A percentile compares a stretch with the other conserved stretches of the same genome.
Evolutionary conservation across 2,329 filamentous ascomycete genomes (phyloP).

Genomic region (Fusarium sp.): DNA sequence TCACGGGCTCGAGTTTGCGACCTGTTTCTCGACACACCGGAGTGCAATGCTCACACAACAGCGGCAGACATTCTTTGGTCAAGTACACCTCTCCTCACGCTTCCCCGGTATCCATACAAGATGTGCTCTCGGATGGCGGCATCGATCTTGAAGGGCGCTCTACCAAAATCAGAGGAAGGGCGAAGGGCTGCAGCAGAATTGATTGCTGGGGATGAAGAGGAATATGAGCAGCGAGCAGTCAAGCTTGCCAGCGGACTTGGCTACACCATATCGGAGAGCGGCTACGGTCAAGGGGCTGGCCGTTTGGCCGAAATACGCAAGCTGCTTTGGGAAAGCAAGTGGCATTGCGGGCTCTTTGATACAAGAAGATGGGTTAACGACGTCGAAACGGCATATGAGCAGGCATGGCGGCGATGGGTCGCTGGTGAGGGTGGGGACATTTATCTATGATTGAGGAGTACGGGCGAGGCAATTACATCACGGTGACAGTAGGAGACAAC

Average conservation of each 20-base stretch:
- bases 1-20: constrained; percentile 92
- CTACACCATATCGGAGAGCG: constrained; percentile 65
- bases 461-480: constrained; percentile 2
- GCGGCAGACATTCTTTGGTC: constrained; percentile 97
- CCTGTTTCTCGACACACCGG: constrained; percentile 95
- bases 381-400: constrained; percentile 88
- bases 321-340: constrained; percentile 86
- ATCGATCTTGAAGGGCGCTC: constrained; percentile 89
- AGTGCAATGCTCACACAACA: constrained; percentile 98
- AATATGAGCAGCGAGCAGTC: constrained; percentile 87
- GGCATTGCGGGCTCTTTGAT: constrained; percentile 90
- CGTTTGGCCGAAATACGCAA: constrained; percentile 84
- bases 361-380: constrained; percentile 92
- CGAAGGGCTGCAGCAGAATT: constrained; percentile 78
- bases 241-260: constrained; percentile 74
- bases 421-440: constrained; percentile 92
- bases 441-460: constrained; percentile 69
- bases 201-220: constrained; percentile 81
- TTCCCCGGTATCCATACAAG: constrained; percentile 94
- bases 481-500: constrained; percentile 2
- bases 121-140: constrained; percentile 99
- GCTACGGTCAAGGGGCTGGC: constrained; percentile 72
- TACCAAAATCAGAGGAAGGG: constrained; percentile 81
- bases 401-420: constrained; percentile 92
- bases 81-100: constrained; percentile 90